A percentile compares a stretch with the other conserved stretches of the same genome.
These are phyloP conservation scores for Calonectria pseudoreteaudii DNA, from an alignment of 2,329 filamentous ascomycete species.

Conservation along the genomic window DNA sequence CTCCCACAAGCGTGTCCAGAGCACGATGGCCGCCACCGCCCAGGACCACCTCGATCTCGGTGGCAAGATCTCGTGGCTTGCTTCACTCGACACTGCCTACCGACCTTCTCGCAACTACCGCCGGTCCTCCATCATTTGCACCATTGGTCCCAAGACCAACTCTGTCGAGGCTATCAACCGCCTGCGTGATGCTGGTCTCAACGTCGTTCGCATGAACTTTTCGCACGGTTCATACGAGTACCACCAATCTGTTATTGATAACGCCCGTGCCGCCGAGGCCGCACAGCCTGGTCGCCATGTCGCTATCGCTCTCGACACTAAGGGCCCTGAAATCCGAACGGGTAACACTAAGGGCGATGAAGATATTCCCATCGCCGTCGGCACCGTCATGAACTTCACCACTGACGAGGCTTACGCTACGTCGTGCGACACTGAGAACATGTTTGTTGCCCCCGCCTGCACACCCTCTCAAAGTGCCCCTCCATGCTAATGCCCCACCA, in stretches of 20 bases:
- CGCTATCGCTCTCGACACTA: conserved; percentile 90
- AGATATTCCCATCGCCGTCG: conserved; percentile 87
- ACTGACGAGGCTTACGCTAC: conserved; percentile 94
- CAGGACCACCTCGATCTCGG: conserved; percentile 88
- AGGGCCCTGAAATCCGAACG: conserved; percentile 72
- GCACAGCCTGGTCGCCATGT: conserved; percentile 84
- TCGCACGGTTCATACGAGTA: conserved; percentile 87
- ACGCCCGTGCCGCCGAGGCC: conserved; percentile 88
- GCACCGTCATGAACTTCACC: conserved; percentile 92
- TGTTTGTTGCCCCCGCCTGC: conserved; percentile 70
- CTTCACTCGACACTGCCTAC: conserved; percentile 87
- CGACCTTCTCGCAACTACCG: conserved; percentile 90
- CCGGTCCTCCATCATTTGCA: conserved; percentile 98
- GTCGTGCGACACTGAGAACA: conserved; percentile 88
- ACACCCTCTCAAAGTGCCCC: neutral
- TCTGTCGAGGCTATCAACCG: conserved; percentile 96
- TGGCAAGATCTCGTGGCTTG: conserved; percentile 75
- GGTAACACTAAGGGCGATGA: conserved; percentile 83
- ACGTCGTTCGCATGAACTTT: conserved; percentile 99
- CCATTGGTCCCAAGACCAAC: conserved; percentile 99
- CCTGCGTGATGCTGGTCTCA: conserved; percentile 90
- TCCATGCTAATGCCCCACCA: conserved; percentile 18
- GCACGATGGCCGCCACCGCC: conserved; percentile 72
- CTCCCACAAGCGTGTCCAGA: conserved; percentile 48
- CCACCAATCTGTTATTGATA: conserved; percentile 98